Percentiles rank a stretch among this genome's conserved stretches.
phyloP scores from a whole-genome alignment of 2,329 filamentous ascomycete genomes.

The Bertia moriformis region DNA sequence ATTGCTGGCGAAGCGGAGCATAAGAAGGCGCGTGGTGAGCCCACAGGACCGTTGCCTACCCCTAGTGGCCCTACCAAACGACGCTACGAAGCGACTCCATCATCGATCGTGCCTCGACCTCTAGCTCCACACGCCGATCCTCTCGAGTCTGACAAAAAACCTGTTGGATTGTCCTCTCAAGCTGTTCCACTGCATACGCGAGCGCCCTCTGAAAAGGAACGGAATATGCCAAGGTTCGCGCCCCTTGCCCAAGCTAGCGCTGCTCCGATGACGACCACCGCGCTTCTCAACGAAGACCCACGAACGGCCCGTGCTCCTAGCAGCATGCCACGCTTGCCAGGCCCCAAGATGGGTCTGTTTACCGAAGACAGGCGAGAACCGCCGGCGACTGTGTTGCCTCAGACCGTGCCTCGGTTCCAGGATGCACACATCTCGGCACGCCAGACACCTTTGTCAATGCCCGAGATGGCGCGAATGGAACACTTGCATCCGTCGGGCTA shows the following conservation, averaged over 20 bases:
- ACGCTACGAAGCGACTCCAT: conserved; percentile 27
- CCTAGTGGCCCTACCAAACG: conserved; percentile 25
- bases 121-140: conserved; percentile 24
- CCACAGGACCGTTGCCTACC: conserved; percentile 23
- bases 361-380: background rate
- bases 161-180: background rate
- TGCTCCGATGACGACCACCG: background rate
- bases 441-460: conserved; percentile 9
- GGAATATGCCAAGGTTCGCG: conserved; percentile 15
- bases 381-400: conserved; percentile 2
- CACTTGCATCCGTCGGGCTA: conserved; percentile 11
- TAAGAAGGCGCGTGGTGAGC: conserved; percentile 25
- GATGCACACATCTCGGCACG: conserved; percentile 15
- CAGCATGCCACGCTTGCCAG: background rate
- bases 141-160: conserved; percentile 2
- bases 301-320: background rate
- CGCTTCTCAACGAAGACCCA: background rate
- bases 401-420: conserved; percentile 14
- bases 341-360: background rate
- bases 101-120: conserved; percentile 20
- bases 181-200: background rate
- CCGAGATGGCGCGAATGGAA: conserved; percentile 17
- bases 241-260: conserved; percentile 19
- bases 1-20: conserved; percentile 23
- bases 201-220: conserved; percentile 17